Conservation (phyloP, 805 yeast species). For the Nakazawaea pomicola region DNA sequence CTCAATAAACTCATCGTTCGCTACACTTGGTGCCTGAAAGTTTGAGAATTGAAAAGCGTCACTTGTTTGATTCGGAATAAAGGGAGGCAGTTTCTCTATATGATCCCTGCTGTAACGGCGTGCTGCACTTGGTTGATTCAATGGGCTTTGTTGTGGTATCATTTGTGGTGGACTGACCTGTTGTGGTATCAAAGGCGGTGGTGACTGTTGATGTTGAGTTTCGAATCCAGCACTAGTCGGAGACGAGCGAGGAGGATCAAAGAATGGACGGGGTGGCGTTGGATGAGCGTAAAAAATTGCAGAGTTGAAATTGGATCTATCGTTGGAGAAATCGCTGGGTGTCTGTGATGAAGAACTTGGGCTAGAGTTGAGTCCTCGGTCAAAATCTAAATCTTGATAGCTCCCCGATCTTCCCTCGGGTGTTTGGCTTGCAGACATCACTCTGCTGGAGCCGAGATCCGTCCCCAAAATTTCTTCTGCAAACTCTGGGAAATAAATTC, state of each 20-base stretch:
- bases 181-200: not conserved
- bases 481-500: slow-evolving; percentile 4
- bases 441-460: not conserved
- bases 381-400: not conserved
- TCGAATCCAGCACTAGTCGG: too few relatives aligned
- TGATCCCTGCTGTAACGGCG: not conserved
- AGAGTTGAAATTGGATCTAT: too few relatives aligned
- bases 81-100: not conserved
- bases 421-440: not conserved
- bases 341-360: not conserved
- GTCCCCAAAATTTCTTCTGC: not conserved
- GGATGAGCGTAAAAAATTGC: not conserved
- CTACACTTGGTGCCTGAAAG: too few relatives aligned
- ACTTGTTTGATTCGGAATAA: not conserved
- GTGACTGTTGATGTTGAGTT: slow-evolving; percentile 1
- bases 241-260: not conserved
- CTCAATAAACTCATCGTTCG: not conserved
- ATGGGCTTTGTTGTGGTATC: not conserved
- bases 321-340: not conserved
- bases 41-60: too few relatives aligned
- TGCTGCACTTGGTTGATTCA: not conserved
- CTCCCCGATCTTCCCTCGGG: not conserved
- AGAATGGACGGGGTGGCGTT: not conserved
- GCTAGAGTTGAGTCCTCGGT: not conserved
- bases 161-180: too few relatives aligned